Base-by-base conservation (phyloP, 805 yeast species). In the Yarrowia sp. region DNA sequence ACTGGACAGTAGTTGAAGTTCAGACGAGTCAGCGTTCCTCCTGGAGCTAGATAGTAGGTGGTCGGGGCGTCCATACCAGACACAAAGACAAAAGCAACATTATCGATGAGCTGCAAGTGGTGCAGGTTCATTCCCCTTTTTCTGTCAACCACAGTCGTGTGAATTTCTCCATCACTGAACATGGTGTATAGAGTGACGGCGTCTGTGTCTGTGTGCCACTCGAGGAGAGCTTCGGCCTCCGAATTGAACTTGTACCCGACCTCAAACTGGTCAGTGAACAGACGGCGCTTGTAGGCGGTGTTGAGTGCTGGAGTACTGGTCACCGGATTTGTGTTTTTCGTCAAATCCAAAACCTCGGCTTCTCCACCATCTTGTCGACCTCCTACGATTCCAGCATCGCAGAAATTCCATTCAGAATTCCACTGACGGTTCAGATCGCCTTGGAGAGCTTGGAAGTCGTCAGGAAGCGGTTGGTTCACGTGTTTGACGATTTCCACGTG, bases 381-480 rank as follows among this genome's bases (percentile, higher is more conserved):
- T 14, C 52, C 52, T 3, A 11, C 14, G 11, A 48, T 48, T 3
- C 53, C 53, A 2, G 0, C 2, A 5, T 49, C 53, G 8, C 53
- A 32, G 4, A 22, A 32, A n/a, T 15, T 49, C 53, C 53, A 49
- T 9, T 32, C 53, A 3, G 38, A 26, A 16, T 35, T n/a, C 53
- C 53, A 49, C 19, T 32, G 53, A 32, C 53, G 53, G 8, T 8
- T 38, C 19, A 49, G 40, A n/a, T 49, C 53, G 8, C 53, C 53
- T 12, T 49, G 53, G 0, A 49, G 40, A 3, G 53, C 53, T 14
- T 49, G 8, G 53, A 49, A 49, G 40, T 49, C 40, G 1, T 15
- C 22, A 15, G 53, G 53, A 9, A 49, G 19, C 19, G 40, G 40
- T 15, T 49, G 3, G n/a, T 49, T 49, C 3, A 15, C 19, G 16